Conservation (phyloP, 371 early-diverging fungal species). For the Lichtheimia ramosa region DNA sequence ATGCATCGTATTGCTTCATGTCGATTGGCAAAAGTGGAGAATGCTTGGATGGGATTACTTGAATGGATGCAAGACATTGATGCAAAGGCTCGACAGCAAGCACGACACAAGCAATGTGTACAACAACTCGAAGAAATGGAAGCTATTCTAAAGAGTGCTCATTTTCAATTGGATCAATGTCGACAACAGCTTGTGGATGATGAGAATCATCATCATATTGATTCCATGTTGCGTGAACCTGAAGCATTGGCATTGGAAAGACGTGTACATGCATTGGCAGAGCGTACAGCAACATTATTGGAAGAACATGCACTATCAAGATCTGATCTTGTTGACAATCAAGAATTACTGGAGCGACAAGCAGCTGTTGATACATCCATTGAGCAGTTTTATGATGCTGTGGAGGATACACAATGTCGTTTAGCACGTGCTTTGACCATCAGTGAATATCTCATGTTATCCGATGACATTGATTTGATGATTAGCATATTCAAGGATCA, state of each 20-base stretch:
- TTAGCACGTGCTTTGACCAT: constrained; percentile 6
- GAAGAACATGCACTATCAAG: neutral
- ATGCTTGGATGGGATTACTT: neutral
- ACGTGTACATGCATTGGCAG: neutral
- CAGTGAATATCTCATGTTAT: constrained; percentile 11
- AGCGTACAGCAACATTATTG: neutral
- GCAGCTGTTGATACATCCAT: neutral
- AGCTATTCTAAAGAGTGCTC: neutral
- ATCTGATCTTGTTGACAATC: neutral
- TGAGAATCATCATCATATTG: constrained; percentile 1
- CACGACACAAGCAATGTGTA: neutral
- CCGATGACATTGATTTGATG: constrained; percentile 9
- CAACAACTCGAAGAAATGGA: neutral
- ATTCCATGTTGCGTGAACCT: constrained; percentile 10
- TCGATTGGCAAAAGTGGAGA: neutral
- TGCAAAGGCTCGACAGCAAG: neutral
- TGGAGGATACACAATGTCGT: constrained; percentile 2
- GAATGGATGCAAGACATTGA: neutral
- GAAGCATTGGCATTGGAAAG: constrained; percentile 7
- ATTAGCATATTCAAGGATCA: constrained; percentile 7
- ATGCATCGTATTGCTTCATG: neutral
- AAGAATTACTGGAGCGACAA: neutral
- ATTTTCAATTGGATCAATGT: neutral
- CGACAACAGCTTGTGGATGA: too few relatives aligned
- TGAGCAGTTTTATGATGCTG: neutral